A percentile compares a stretch with the other conserved stretches of the same genome.
These are phyloP conservation scores for Penicillium sp. DNA, from an alignment of 2,329 filamentous ascomycete genomes.

Conservation along the genomic window DNA sequence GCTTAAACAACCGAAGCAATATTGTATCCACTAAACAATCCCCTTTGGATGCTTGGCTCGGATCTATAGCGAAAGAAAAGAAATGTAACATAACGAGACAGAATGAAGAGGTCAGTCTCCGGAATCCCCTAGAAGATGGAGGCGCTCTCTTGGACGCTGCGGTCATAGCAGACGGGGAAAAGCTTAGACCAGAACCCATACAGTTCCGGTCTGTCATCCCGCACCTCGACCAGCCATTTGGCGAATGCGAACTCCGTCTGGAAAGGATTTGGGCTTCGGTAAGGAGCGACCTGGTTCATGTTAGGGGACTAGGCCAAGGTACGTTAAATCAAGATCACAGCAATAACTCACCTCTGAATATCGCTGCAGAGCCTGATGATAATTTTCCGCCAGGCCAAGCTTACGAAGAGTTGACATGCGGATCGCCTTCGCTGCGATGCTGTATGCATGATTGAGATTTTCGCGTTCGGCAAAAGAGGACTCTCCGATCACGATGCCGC, in stretches of 20 bases:
- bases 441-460: constrained; percentile 24
- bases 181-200: constrained; percentile 34
- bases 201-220: constrained; percentile 21
- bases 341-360: constrained; percentile 28
- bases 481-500: constrained; percentile 20
- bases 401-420: constrained; percentile 20
- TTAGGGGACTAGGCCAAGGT: not conserved
- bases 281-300: constrained; percentile 24
- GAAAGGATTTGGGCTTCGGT: constrained; percentile 31
- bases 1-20: not conserved
- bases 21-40: not conserved
- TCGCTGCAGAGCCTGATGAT: constrained; percentile 28
- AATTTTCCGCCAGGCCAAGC: constrained; percentile 27
- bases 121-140: constrained; percentile 17
- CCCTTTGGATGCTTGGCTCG: not conserved
- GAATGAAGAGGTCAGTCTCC: not conserved
- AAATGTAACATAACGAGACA: not conserved
- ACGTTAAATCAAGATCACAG: not conserved
- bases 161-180: constrained; percentile 35
- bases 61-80: not conserved
- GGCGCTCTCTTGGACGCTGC: constrained; percentile 30
- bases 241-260: constrained; percentile 32
- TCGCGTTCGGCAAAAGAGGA: constrained; percentile 16
- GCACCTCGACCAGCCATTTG: constrained; percentile 30
- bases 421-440: constrained; percentile 26